Percentiles rank a stretch among this genome's conserved stretches.
These are phyloP conservation scores for Phytophthora boehmeriae DNA, from an alignment of 352 stramenopile genomes.

Conservation along the genomic window DNA sequence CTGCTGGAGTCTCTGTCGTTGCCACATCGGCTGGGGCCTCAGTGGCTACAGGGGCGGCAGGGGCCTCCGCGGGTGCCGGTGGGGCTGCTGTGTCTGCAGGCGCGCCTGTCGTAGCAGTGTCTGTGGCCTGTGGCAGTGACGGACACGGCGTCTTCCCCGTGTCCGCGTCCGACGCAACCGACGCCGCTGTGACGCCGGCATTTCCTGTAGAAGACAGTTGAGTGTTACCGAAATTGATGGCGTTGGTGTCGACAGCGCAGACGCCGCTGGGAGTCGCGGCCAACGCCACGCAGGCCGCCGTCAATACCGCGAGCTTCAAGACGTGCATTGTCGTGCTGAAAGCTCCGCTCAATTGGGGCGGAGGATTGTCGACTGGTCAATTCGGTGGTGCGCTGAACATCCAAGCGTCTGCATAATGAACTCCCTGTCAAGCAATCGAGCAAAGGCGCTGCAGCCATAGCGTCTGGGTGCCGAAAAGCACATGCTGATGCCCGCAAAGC, in stretches of 20 bases:
- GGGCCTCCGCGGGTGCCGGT: slow-evolving; percentile 10
- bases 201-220: slow-evolving; percentile 21
- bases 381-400: not conserved
- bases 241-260: slow-evolving; percentile 14
- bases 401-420: too few species aligned
- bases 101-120: slow-evolving; percentile 7
- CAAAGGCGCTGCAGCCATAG: slow-evolving; percentile 1
- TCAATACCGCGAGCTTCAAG: slow-evolving; percentile 26
- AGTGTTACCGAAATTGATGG: slow-evolving; percentile 33
- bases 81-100: slow-evolving; percentile 5
- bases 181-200: slow-evolving; percentile 3
- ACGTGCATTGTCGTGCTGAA: slow-evolving; percentile 19
- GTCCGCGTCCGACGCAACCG: not conserved
- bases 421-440: slow-evolving; percentile 6
- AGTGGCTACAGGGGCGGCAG: slow-evolving; percentile 2
- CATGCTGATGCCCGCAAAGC: not conserved
- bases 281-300: slow-evolving; percentile 23
- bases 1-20: slow-evolving; percentile 15
- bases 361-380: slow-evolving; percentile 18
- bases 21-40: slow-evolving; percentile 11
- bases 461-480: slow-evolving; percentile 26
- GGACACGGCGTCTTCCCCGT: slow-evolving; percentile 30
- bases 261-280: slow-evolving; percentile 11
- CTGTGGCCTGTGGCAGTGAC: slow-evolving; percentile 24
- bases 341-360: slow-evolving; percentile 5